phyloP scores from a whole-genome alignment of 2,329 filamentous ascomycete species.

The Colletotrichum nymphaeae region DNA sequence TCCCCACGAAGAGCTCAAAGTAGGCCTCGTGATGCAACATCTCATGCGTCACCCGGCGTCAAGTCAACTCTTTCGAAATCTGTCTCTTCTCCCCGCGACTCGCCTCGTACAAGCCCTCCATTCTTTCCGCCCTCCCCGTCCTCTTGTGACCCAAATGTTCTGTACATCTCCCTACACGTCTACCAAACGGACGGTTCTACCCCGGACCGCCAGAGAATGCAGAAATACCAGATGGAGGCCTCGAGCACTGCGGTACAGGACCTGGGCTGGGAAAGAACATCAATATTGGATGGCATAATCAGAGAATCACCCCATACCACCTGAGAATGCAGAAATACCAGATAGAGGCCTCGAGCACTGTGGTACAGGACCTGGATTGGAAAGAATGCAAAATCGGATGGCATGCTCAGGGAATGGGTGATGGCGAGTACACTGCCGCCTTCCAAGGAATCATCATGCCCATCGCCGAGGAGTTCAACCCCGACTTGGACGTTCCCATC shows the following conservation, averaged over 20 bases:
- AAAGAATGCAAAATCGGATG: slow-evolving; percentile 76
- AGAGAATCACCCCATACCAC: slow-evolving; percentile 70
- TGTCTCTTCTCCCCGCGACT: slow-evolving; percentile 41
- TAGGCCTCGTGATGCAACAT: slow-evolving; percentile 55
- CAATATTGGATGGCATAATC: slow-evolving; percentile 75
- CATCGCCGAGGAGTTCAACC: slow-evolving; percentile 91
- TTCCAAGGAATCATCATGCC: slow-evolving; percentile 98
- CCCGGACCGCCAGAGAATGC: slow-evolving; percentile 73
- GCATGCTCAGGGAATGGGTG: slow-evolving; percentile 84
- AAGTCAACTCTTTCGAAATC: slow-evolving; percentile 30
- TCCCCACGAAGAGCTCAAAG: slow-evolving; percentile 64
- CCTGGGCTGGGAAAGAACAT: slow-evolving; percentile 70
- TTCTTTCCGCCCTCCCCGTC: too few relatives aligned
- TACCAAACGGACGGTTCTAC: slow-evolving; percentile 88
- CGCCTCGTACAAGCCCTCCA: slow-evolving; percentile 54
- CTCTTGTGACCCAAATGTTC: slow-evolving; percentile 80
- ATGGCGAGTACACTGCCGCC: slow-evolving; percentile 95
- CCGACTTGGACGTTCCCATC: slow-evolving; percentile 80
- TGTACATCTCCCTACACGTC: slow-evolving; percentile 96
- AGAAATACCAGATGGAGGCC: slow-evolving; percentile 69
- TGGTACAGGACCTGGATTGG: slow-evolving; percentile 64
- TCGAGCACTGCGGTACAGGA: slow-evolving; percentile 68
- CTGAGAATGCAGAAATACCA: slow-evolving; percentile 66
- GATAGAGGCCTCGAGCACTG: slow-evolving; percentile 72
- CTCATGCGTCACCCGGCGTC: slow-evolving; percentile 57